A percentile compares a stretch with the other conserved stretches of the same genome.
Conservation (phyloP, 768 basidiomycete species). For the Saitozyma podzolica region DNA sequence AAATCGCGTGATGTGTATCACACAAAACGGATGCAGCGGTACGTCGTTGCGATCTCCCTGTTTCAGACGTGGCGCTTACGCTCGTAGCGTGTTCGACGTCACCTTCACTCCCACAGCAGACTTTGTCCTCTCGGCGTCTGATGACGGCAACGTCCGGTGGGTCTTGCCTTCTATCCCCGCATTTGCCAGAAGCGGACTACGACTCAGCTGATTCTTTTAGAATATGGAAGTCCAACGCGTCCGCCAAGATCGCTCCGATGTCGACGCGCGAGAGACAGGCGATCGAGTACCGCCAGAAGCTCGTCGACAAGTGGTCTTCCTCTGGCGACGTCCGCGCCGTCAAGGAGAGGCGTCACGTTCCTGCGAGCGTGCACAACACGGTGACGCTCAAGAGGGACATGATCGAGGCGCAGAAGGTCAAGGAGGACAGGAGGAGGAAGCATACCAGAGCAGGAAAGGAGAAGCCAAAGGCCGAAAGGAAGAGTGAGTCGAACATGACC, state of each 20-base stretch:
- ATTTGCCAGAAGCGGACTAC: neutral
- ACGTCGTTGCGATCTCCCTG: slow-evolving; percentile 17
- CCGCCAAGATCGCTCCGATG: slow-evolving; percentile 85
- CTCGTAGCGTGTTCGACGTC: slow-evolving; percentile 75
- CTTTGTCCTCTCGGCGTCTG: slow-evolving; percentile 85
- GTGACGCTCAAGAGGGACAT: slow-evolving; percentile 85
- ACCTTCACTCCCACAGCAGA: slow-evolving; percentile 86
- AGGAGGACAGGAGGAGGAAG: slow-evolving; percentile 87
- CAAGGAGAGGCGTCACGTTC: slow-evolving; percentile 79
- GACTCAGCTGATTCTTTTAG: slow-evolving; percentile 8
- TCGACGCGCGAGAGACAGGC: slow-evolving; percentile 86
- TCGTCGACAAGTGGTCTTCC: slow-evolving; percentile 84
- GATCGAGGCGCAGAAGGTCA: slow-evolving; percentile 82
- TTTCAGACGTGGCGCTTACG: slow-evolving; percentile 7
- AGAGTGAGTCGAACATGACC: slow-evolving; percentile 56
- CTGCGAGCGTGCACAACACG: slow-evolving; percentile 87
- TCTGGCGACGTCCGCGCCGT: slow-evolving; percentile 79
- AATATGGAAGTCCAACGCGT: slow-evolving; percentile 91
- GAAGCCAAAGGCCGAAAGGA: slow-evolving; percentile 89
- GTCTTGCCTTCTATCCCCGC: slow-evolving; percentile 6
- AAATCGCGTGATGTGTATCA: slow-evolving; percentile 87
- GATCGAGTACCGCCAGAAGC: slow-evolving; percentile 85
- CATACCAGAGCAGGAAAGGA: slow-evolving; percentile 81
- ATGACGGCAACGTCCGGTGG: slow-evolving; percentile 84
- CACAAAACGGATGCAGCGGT: slow-evolving; percentile 99